A percentile compares a stretch with the other conserved stretches of the same genome.
Conservation (phyloP, 352 stramenopile genomes). For the Pythium phragmitis region DNA sequence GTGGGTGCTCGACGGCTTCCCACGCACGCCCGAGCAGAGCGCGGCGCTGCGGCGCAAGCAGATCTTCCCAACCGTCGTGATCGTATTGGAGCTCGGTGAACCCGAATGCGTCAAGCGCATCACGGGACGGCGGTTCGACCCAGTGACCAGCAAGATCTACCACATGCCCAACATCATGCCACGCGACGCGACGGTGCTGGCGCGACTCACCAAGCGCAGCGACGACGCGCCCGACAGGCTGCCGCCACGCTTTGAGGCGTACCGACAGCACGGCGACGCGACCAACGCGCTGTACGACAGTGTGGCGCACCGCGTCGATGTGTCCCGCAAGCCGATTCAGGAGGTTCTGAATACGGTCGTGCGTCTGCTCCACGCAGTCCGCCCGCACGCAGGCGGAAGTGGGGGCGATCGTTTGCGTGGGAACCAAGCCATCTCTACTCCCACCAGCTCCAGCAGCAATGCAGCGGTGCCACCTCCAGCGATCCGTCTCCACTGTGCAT, state of each 20-base stretch:
- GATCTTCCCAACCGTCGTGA: conserved; percentile 50
- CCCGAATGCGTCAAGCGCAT: conserved; percentile 50
- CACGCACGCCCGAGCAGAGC: conserved; percentile 63
- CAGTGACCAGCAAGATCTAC: conserved; percentile 60
- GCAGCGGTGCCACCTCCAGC: not conserved
- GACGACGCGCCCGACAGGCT: conserved; percentile 63
- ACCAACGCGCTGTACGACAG: conserved; percentile 48
- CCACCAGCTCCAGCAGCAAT: not conserved
- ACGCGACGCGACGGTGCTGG: conserved; percentile 36
- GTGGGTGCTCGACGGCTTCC: conserved; percentile 78
- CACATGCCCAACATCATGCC: conserved; percentile 46
- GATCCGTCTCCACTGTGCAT: conserved; percentile 1
- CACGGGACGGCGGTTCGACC: conserved; percentile 56
- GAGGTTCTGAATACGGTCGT: conserved; percentile 46
- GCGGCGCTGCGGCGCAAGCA: conserved; percentile 40
- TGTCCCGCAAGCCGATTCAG: conserved; percentile 28
- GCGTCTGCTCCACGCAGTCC: conserved; percentile 32
- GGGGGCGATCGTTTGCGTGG: not conserved
- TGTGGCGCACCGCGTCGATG: conserved; percentile 50
- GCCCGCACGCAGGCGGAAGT: conserved; percentile 1
- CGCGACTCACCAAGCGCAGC: conserved; percentile 54
- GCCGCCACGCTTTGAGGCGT: conserved; percentile 62
- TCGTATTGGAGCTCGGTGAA: conserved; percentile 58
- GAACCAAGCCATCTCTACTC: not conserved
- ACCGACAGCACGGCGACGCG: conserved; percentile 50